Percentiles rank a stretch among this genome's conserved stretches.
These are phyloP conservation scores for Auricularia sp. DNA, from an alignment of 768 basidiomycete species.

Conservation along the genomic window DNA sequence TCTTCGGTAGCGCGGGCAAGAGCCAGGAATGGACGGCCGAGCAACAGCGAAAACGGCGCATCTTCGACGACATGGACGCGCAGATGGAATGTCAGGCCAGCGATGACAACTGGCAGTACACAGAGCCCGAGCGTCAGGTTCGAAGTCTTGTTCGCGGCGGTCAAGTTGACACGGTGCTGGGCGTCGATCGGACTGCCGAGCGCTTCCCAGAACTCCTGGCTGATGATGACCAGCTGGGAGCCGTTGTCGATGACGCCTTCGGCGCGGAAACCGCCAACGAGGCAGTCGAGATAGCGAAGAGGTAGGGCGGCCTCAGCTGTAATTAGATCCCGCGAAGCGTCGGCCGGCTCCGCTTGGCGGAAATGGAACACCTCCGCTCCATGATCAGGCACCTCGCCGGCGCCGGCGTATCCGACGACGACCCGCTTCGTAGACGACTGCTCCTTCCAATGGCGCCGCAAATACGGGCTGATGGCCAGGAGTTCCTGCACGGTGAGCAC, in stretches of 20 bases:
- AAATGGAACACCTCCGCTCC: background rate
- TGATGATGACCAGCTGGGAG: background rate
- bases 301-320: background rate
- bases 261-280: background rate
- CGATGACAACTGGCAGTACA: conserved; percentile 1
- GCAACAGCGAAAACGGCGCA: conserved; percentile 6
- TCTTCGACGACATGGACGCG: conserved; percentile 9
- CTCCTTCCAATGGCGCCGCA: background rate
- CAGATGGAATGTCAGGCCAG: background rate
- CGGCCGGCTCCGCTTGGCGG: background rate
- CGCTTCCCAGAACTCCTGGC: background rate
- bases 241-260: background rate
- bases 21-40: conserved; percentile 8
- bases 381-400: background rate
- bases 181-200: background rate
- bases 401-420: background rate
- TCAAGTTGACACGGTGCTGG: background rate
- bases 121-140: background rate
- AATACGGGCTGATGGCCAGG: background rate
- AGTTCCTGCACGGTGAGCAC: background rate
- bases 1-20: background rate
- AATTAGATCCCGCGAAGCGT: background rate
- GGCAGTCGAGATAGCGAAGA: background rate
- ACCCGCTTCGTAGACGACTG: background rate
- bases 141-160: background rate